A percentile compares a stretch with the other conserved stretches of the same genome.
phyloP scores from a whole-genome alignment of 169 alveolate genomes.

The Cryptosporidium xiaoi region DNA sequence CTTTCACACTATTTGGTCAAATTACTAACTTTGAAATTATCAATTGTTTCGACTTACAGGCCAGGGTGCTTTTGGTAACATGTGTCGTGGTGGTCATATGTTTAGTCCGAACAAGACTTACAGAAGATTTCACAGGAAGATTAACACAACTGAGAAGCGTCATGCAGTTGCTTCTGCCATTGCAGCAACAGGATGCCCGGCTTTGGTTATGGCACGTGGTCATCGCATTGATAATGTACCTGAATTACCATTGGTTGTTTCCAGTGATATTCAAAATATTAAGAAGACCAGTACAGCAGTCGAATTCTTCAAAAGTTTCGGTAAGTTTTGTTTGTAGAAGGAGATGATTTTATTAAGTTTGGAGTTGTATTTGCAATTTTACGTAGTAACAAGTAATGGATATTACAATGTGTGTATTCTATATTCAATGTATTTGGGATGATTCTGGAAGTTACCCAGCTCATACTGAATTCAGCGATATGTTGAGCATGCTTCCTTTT shows the following conservation, averaged over 20 bases:
- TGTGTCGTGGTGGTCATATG: slow-evolving; percentile 99
- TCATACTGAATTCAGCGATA: slow-evolving; percentile 54
- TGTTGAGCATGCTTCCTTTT: slow-evolving; percentile 72
- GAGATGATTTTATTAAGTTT: neutral
- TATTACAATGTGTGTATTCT: slow-evolving; percentile 83
- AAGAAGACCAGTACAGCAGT: slow-evolving; percentile 70
- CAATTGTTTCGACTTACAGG: slow-evolving; percentile 81
- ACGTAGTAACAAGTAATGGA: neutral
- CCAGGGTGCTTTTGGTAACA: slow-evolving; percentile 99
- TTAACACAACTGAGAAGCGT: slow-evolving; percentile 94
- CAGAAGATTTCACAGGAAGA: slow-evolving; percentile 98
- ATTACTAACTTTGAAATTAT: neutral
- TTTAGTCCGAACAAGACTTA: slow-evolving; percentile 97
- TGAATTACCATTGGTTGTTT: slow-evolving; percentile 97
- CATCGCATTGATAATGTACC: slow-evolving; percentile 94
- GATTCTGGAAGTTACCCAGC: slow-evolving; percentile 76
- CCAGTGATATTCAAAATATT: slow-evolving; percentile 72
- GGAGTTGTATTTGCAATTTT: neutral
- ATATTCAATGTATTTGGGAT: slow-evolving; percentile 56
- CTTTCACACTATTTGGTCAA: neutral
- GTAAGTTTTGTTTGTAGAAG: slow-evolving; percentile 52
- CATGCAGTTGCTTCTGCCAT: slow-evolving; percentile 98
- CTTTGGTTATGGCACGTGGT: slow-evolving; percentile 98
- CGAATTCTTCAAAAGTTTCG: slow-evolving; percentile 66
- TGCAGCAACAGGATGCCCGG: slow-evolving; percentile 97